Evolutionary conservation across 768 basidiomycete species (phyloP).

Genomic region (Astraeus odoratus): DNA sequence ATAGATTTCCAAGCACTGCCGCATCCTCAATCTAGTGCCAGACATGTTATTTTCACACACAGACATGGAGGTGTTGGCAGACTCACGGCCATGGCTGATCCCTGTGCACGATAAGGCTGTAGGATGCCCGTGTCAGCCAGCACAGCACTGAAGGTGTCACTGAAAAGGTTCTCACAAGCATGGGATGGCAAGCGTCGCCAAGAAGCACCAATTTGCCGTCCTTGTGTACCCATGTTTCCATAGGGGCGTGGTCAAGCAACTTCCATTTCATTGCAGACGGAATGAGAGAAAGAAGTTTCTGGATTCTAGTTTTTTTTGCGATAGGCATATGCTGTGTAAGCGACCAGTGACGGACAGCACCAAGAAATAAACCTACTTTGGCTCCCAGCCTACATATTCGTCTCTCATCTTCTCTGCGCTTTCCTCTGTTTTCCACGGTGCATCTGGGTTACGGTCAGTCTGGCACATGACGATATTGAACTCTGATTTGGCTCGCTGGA

Average conservation of each 20-base stretch:
- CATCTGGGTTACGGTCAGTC: slow-evolving; percentile 33
- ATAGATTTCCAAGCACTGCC: slow-evolving; percentile 40
- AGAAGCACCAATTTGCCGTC: slow-evolving; percentile 38
- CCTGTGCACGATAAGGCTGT: slow-evolving; percentile 48
- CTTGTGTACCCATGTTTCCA: slow-evolving; percentile 43
- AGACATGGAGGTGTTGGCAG: not conserved
- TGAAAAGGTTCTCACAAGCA: slow-evolving; percentile 28
- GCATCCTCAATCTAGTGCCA: slow-evolving; percentile 27
- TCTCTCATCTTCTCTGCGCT: slow-evolving; percentile 39
- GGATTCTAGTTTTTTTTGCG: slow-evolving; percentile 25
- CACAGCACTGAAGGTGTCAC: not conserved
- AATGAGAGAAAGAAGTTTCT: slow-evolving; percentile 41
- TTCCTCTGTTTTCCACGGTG: slow-evolving; percentile 40
- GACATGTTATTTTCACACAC: not conserved
- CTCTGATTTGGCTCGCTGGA: slow-evolving; percentile 32
- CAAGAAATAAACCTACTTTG: slow-evolving; percentile 34
- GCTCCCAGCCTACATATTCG: slow-evolving; percentile 44
- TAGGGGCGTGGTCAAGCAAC: slow-evolving; percentile 41
- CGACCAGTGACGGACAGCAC: too few relatives aligned
- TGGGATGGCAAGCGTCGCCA: slow-evolving; percentile 53
- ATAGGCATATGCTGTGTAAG: too few relatives aligned
- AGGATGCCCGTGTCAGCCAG: not conserved
- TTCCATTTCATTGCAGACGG: slow-evolving; percentile 40
- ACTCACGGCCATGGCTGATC: slow-evolving; percentile 47
- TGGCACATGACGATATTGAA: slow-evolving; percentile 42